Conservation (phyloP, 2,329 filamentous ascomycete genomes). For the Nemania sp. region DNA sequence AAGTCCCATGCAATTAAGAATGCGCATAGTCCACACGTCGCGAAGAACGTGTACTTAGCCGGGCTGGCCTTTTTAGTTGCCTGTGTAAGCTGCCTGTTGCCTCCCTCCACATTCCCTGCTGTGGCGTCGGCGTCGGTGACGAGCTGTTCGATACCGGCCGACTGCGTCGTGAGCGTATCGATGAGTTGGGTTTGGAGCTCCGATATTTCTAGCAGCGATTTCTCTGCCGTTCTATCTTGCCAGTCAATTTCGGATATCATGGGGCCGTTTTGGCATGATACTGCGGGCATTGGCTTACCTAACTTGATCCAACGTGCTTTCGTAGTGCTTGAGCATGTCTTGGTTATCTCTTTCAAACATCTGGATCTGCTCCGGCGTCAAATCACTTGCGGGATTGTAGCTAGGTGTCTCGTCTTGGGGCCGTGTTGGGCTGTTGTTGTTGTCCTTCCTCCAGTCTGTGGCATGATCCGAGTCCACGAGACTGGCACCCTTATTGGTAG, state of each 20-base stretch:
- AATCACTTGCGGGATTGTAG: constrained; percentile 49
- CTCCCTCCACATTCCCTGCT: constrained; percentile 82
- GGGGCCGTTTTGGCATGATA: not conserved
- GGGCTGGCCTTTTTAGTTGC: constrained; percentile 74
- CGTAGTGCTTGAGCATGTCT: constrained; percentile 90
- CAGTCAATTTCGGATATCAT: constrained; percentile 3
- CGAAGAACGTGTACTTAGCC: constrained; percentile 79
- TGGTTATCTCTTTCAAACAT: constrained; percentile 93
- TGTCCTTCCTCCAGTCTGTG: constrained; percentile 25
- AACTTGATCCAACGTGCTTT: constrained; percentile 92
- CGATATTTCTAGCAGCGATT: constrained; percentile 88
- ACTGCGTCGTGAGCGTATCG: constrained; percentile 81
- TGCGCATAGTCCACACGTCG: constrained; percentile 74
- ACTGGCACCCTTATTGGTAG: constrained; percentile 15
- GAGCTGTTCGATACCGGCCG: constrained; percentile 86
- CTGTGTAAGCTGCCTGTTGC: constrained; percentile 89
- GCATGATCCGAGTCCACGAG: constrained; percentile 30
- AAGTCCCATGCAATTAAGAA: constrained; percentile 80
- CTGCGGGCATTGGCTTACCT: constrained; percentile 64
- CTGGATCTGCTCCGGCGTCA: constrained; percentile 85
- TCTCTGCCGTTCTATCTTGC: constrained; percentile 74
- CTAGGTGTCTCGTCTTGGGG: constrained; percentile 34
- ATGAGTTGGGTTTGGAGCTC: constrained; percentile 90
- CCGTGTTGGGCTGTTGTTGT: constrained; percentile 31
- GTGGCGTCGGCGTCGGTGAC: constrained; percentile 83